Percentiles rank a stretch among this genome's conserved stretches.
These are phyloP conservation scores for Colletotrichum sp. DNA, from an alignment of 2,329 filamentous ascomycete species.

Conservation along the genomic window DNA sequence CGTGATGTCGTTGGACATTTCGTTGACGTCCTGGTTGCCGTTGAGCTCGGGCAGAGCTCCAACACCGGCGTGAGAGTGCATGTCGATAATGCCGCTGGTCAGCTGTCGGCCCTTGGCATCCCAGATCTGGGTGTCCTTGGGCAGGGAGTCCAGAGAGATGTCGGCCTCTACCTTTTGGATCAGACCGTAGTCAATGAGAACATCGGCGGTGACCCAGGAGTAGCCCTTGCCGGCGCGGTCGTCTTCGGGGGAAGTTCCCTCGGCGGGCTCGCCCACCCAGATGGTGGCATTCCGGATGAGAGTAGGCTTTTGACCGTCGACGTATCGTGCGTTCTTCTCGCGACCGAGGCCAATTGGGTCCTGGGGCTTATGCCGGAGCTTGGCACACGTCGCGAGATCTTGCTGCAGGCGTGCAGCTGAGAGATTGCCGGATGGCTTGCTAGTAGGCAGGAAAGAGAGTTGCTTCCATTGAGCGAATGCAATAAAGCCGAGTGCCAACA, in stretches of 20 bases:
- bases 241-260: slow-evolving; percentile 57
- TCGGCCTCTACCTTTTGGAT: slow-evolving; percentile 57
- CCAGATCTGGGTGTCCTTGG: slow-evolving; percentile 55
- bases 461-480: slow-evolving; percentile 55
- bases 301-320: slow-evolving; percentile 62
- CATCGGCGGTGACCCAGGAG: slow-evolving; percentile 64
- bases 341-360: slow-evolving; percentile 63
- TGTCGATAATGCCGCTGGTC: slow-evolving; percentile 73
- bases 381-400: slow-evolving; percentile 61
- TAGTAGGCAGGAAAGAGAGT: slow-evolving; percentile 23
- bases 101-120: slow-evolving; percentile 66
- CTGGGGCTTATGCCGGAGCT: slow-evolving; percentile 57
- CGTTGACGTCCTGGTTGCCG: slow-evolving; percentile 66
- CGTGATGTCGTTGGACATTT: slow-evolving; percentile 67
- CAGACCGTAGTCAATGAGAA: slow-evolving; percentile 65
- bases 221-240: slow-evolving; percentile 64
- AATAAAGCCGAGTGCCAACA: slow-evolving; percentile 55
- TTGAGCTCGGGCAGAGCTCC: slow-evolving; percentile 58
- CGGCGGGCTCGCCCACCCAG: slow-evolving; percentile 66
- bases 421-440: slow-evolving; percentile 36
- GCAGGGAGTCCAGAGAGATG: slow-evolving; percentile 47
- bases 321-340: slow-evolving; percentile 64
- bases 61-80: slow-evolving; percentile 72
- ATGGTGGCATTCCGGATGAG: slow-evolving; percentile 71
- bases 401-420: slow-evolving; percentile 58